phyloP scores from a whole-genome alignment of 768 basidiomycete genomes.

The Mycena crocata region DNA sequence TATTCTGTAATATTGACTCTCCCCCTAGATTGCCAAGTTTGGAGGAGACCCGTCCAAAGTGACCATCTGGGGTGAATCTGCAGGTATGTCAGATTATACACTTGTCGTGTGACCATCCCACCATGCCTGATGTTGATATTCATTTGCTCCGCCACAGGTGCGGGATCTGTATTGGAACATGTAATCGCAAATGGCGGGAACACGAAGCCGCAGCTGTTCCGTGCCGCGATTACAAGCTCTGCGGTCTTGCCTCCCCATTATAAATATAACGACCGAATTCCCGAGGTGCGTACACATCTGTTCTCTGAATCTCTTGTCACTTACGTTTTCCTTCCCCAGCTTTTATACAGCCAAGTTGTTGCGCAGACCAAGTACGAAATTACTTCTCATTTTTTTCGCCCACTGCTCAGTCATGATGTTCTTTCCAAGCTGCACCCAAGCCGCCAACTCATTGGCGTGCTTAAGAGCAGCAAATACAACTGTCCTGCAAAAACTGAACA shows the following conservation, averaged over 20 bases:
- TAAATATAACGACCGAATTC: conserved; percentile 39
- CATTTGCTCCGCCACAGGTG: no score
- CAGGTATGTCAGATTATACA: conserved; percentile 16
- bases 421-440: conserved; percentile 36
- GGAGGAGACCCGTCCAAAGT: conserved; percentile 35
- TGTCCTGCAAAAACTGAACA: conserved; percentile 42
- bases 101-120: neutral
- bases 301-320: no score
- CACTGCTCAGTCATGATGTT: neutral
- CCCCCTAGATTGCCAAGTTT: conserved; percentile 30
- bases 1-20: neutral
- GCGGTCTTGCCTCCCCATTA: conserved; percentile 47
- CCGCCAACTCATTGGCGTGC: conserved; percentile 27
- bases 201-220: conserved; percentile 48
- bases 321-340: conserved; percentile 12
- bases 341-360: conserved; percentile 37
- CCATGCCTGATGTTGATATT: no score
- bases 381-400: neutral
- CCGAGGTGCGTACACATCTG: conserved; percentile 23
- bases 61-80: conserved; percentile 40
- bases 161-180: conserved; percentile 49
- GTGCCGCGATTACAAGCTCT: conserved; percentile 48
- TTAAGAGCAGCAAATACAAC: conserved; percentile 35
- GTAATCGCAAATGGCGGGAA: conserved; percentile 45
- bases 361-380: conserved; percentile 33